phyloP scores from a whole-genome alignment of 257 asterid species.

The Petunia secreta region DNA sequence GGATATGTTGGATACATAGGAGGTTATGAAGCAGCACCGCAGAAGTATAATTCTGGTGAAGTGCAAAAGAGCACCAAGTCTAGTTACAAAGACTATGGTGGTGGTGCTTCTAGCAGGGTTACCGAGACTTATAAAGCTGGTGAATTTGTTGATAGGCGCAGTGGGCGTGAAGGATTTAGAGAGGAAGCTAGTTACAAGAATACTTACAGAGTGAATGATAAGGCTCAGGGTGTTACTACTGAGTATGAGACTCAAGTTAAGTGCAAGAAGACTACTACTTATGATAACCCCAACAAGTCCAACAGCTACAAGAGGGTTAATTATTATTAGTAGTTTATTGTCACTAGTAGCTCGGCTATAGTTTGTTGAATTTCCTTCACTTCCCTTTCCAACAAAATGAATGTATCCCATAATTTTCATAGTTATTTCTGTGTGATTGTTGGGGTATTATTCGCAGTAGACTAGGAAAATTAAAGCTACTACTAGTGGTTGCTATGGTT shows the following conservation, averaged over 20 bases:
- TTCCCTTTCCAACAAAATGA: too few relatives aligned
- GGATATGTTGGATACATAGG: too few relatives aligned
- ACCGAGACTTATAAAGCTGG: constrained; percentile 18
- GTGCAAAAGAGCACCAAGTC: constrained; percentile 24
- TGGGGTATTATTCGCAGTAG: too few relatives aligned
- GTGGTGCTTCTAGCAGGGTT: constrained; percentile 23
- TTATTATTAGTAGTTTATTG: not conserved
- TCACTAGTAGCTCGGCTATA: too few relatives aligned
- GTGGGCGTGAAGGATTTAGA: constrained; percentile 28
- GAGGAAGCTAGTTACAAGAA: constrained; percentile 28
- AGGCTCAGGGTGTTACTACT: constrained; percentile 25
- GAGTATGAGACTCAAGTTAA: constrained; percentile 35
- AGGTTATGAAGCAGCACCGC: not conserved
- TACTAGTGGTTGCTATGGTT: too few relatives aligned
- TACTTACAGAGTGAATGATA: constrained; percentile 25
- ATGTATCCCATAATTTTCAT: too few relatives aligned
- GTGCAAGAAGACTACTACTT: constrained; percentile 32
- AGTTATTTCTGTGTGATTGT: too few relatives aligned
- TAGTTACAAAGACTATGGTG: constrained; percentile 9
- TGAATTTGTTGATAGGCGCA: constrained; percentile 22
- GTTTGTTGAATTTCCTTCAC: too few relatives aligned
- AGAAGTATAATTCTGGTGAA: constrained; percentile 4
- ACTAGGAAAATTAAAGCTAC: too few relatives aligned
- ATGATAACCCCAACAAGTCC: not conserved
- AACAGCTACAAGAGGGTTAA: not conserved